phyloP scores from a whole-genome alignment of 805 yeast genomes.

The Zygosaccharomyces bisporus region DNA sequence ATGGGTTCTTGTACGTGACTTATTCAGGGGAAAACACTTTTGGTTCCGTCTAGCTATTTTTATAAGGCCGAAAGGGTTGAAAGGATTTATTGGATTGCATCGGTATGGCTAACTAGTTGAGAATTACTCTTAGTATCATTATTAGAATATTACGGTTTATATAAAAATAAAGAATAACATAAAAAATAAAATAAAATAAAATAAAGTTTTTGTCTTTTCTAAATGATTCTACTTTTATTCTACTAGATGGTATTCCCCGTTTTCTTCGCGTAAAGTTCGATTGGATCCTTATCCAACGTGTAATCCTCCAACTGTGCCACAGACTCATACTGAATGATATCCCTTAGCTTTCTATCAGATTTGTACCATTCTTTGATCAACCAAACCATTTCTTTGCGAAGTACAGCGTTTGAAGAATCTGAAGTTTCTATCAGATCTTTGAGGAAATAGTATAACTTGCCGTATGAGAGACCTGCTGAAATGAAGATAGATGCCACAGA shows the following conservation, averaged over 20 bases:
- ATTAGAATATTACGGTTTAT: conserved; percentile 1
- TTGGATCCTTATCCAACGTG: conserved; percentile 54
- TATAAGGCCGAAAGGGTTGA: neutral
- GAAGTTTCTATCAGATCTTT: conserved; percentile 60
- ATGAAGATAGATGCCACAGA: conserved; percentile 58
- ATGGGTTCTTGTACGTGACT: conserved; percentile 92
- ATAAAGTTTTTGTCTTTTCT: neutral
- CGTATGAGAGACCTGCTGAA: conserved; percentile 60
- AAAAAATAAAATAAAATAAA: neutral
- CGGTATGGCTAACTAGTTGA: conserved; percentile 6
- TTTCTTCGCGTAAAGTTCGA: conserved; percentile 43
- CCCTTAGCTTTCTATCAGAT: conserved; percentile 60
- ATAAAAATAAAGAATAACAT: neutral
- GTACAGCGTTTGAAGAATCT: conserved; percentile 47
- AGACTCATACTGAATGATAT: conserved; percentile 46
- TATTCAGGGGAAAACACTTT: conserved; percentile 98
- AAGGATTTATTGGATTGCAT: conserved; percentile 6
- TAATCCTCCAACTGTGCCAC: conserved; percentile 46
- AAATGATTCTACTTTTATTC: neutral
- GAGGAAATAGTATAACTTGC: conserved; percentile 60
- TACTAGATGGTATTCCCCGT: conserved; percentile 36
- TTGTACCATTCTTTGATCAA: conserved; percentile 65
- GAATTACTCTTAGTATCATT: neutral
- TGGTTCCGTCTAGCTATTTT: conserved; percentile 43
- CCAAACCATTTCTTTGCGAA: conserved; percentile 57